Conservation (phyloP, 2,329 filamentous ascomycete species). For the Scleromitrula shiraiana region DNA sequence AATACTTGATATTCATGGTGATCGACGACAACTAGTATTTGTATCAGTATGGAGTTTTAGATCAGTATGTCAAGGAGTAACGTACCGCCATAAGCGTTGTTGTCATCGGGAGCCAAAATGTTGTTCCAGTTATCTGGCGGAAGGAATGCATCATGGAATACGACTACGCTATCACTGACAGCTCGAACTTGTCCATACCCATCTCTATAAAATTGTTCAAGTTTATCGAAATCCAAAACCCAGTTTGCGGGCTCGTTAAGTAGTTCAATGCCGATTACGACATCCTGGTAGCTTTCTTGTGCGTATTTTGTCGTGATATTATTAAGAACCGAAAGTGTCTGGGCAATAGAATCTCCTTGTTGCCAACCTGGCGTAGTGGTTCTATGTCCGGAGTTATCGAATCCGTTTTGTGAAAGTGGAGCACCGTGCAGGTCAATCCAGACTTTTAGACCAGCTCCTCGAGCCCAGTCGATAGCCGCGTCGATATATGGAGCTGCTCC, state of each 20-base stretch:
- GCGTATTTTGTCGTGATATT: conserved; percentile 51
- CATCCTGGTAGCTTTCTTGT: conserved; percentile 43
- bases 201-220: conserved; percentile 39
- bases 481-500: conserved; percentile 47
- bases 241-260: conserved; percentile 44
- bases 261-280: conserved; percentile 49
- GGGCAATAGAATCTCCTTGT: conserved; percentile 38
- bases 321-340: conserved; percentile 48
- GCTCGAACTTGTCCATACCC: conserved; percentile 40
- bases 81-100: conserved; percentile 35
- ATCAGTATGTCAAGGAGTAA: conserved; percentile 38
- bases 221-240: conserved; percentile 28
- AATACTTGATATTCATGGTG: conserved; percentile 65
- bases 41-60: conserved; percentile 43
- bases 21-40: conserved; percentile 42
- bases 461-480: conserved; percentile 48
- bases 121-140: conserved; percentile 50
- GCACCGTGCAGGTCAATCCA: conserved; percentile 52
- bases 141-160: conserved; percentile 51
- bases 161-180: conserved; percentile 40
- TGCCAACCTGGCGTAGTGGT: conserved; percentile 37
- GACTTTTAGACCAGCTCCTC: conserved; percentile 44
- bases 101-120: conserved; percentile 41
- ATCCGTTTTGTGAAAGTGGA: conserved; percentile 51
- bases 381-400: conserved; percentile 52